These are phyloP conservation scores for Amanita muscaria DNA, from an alignment of 768 basidiomycete genomes.

Conservation along the genomic window DNA sequence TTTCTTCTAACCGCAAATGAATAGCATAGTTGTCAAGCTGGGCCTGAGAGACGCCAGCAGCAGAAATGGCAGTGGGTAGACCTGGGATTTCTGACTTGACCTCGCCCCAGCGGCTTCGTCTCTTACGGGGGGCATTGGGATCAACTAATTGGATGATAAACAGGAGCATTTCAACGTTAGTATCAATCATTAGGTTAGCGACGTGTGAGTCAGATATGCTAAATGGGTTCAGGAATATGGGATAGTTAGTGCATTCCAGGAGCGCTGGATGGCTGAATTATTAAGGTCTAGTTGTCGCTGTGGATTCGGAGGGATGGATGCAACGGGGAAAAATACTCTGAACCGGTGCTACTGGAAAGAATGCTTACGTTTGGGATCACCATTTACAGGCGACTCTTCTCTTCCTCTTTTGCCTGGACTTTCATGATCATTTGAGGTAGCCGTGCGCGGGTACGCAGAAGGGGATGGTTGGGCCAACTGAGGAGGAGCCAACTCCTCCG, in stretches of 20 bases:
- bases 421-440: constrained; percentile 41
- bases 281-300: constrained; percentile 21
- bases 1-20: constrained; percentile 92
- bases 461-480: constrained; percentile 84
- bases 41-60: constrained; percentile 87
- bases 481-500: constrained; percentile 74
- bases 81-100: constrained; percentile 87
- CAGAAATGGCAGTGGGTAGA: constrained; percentile 88
- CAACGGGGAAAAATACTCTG: constrained; percentile 13
- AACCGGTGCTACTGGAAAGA: constrained; percentile 9
- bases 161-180: constrained; percentile 44
- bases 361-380: constrained; percentile 73
- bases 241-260: constrained; percentile 4
- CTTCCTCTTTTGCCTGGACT: constrained; percentile 51
- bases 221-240: constrained; percentile 11
- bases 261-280: constrained; percentile 1
- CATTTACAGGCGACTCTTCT: constrained; percentile 55
- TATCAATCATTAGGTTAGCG: constrained; percentile 20
- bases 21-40: constrained; percentile 98
- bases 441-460: constrained; percentile 71
- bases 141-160: constrained; percentile 50
- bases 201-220: constrained; percentile 27
- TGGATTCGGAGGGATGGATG: constrained; percentile 26
- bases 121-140: constrained; percentile 83
- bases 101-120: constrained; percentile 97